Percentiles rank a stretch among this genome's conserved stretches.
Evolutionary conservation across 2,329 filamentous ascomycete species (phyloP).

Genomic region (Botryosphaeria agaves): DNA sequence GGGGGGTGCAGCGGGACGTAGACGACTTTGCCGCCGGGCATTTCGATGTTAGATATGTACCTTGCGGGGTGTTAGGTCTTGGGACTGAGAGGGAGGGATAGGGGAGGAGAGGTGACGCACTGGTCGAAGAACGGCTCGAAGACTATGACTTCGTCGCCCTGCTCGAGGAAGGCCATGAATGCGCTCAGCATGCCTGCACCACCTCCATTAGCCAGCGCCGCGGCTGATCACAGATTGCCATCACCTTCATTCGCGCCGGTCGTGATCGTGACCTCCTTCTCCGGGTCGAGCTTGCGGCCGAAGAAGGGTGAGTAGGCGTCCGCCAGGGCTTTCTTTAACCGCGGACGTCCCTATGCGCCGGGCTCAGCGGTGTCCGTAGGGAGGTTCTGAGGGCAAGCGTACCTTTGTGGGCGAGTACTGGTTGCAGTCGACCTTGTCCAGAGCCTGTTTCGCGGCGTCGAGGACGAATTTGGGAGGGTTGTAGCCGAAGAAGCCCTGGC

Average conservation of each 20-base stretch:
- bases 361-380: too few species aligned
- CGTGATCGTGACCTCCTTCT: conserved; percentile 88
- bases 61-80: conserved; percentile 15
- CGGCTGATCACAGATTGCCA: conserved; percentile 1
- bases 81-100: neutral
- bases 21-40: conserved; percentile 87
- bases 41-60: conserved; percentile 96
- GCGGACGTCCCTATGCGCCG: conserved; percentile 54
- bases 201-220: neutral
- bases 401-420: conserved; percentile 92
- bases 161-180: conserved; percentile 95
- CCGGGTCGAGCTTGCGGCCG: conserved; percentile 63
- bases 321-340: conserved; percentile 82
- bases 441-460: conserved; percentile 74
- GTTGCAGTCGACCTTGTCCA: conserved; percentile 90
- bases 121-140: conserved; percentile 99
- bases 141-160: conserved; percentile 88
- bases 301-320: conserved; percentile 85
- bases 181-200: conserved; percentile 68
- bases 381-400: conserved; percentile 3
- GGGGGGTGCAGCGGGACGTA: conserved; percentile 94
- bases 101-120: conserved; percentile 25
- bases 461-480: conserved; percentile 86
- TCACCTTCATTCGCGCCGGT: conserved; percentile 70
- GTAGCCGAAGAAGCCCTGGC: conserved; percentile 72